These are phyloP conservation scores for Suhomyces sp. DNA, from an alignment of 805 yeast species.

Conservation along the genomic window DNA sequence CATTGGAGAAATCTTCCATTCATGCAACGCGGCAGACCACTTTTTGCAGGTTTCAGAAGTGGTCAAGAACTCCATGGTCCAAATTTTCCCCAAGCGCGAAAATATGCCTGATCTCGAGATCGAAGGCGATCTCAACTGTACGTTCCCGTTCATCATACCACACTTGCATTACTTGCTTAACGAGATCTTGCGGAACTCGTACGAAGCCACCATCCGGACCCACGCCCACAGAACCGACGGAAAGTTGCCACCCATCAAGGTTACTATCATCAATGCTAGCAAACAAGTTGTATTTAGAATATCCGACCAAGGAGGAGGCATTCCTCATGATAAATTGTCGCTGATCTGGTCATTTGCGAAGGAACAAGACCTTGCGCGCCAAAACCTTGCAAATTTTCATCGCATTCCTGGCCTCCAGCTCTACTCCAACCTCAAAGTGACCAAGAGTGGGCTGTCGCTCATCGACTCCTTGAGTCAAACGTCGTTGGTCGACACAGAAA, in stretches of 20 bases:
- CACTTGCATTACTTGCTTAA: constrained; percentile 86
- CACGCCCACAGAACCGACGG: constrained; percentile 26
- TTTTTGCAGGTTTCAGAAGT: constrained; percentile 51
- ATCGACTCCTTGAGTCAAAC: constrained; percentile 34
- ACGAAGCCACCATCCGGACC: constrained; percentile 69
- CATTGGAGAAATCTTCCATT: constrained; percentile 76
- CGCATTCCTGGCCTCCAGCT: constrained; percentile 60
- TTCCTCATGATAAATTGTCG: constrained; percentile 54
- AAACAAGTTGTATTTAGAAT: constrained; percentile 72
- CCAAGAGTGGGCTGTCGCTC: constrained; percentile 39
- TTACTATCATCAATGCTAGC: constrained; percentile 65
- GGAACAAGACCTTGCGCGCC: constrained; percentile 55
- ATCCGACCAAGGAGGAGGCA: constrained; percentile 90
- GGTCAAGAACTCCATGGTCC: constrained; percentile 51
- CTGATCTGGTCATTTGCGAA: constrained; percentile 88
- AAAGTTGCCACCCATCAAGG: constrained; percentile 69
- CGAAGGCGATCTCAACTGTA: constrained; percentile 66
- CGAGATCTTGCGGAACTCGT: constrained; percentile 81
- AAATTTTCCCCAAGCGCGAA: constrained; percentile 49
- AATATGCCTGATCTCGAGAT: constrained; percentile 70
- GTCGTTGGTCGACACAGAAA: constrained; percentile 35
- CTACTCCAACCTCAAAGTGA: constrained; percentile 41
- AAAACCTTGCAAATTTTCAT: constrained; percentile 65
- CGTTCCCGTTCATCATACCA: constrained; percentile 79
- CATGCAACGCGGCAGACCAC: constrained; percentile 71